Conservation (phyloP, 2,329 filamentous ascomycete species). For the Hortaea werneckii region DNA sequence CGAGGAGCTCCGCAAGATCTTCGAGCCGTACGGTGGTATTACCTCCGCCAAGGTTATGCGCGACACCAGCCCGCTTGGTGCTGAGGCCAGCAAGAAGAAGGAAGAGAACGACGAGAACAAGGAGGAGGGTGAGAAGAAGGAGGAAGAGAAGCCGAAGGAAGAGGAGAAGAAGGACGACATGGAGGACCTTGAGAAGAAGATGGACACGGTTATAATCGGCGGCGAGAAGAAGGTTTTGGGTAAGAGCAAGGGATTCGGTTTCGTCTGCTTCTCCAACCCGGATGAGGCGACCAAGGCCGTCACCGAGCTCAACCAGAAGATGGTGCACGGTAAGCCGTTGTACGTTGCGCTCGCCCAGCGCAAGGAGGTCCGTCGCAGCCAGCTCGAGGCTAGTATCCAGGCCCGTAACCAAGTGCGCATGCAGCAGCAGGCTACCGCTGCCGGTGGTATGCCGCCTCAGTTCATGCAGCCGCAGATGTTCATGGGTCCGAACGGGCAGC, state of each 20-base stretch:
- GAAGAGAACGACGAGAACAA: constrained; percentile 34
- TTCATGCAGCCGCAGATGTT: constrained; percentile 80
- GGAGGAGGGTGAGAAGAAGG: constrained; percentile 42
- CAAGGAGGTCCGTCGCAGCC: constrained; percentile 98
- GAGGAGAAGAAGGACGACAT: constrained; percentile 49
- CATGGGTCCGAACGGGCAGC: constrained; percentile 72
- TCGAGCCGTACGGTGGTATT: constrained; percentile 83
- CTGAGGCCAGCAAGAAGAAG: constrained; percentile 32
- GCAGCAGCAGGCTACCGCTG: constrained; percentile 80
- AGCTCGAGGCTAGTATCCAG: constrained; percentile 98
- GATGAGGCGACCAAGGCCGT: constrained; percentile 99
- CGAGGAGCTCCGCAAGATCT: constrained; percentile 92
- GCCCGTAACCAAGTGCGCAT: constrained; percentile 97
- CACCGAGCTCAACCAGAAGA: constrained; percentile 99
- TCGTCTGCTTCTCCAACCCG: constrained; percentile 99
- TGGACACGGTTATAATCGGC: constrained; percentile 45
- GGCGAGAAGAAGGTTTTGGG: constrained; percentile 60
- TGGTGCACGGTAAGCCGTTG: constrained; percentile 92
- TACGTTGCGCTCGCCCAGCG: constrained; percentile 97
- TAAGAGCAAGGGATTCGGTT: constrained; percentile 99
- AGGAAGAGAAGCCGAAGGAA: constrained; percentile 34
- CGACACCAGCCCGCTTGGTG: constrained; percentile 53
- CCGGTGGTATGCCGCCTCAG: constrained; percentile 64
- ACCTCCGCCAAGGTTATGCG: constrained; percentile 99
- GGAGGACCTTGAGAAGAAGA: constrained; percentile 38